Percentiles rank a stretch among this genome's conserved stretches.
Conservation (phyloP, 352 stramenopile genomes). For the Phytophthora pistaciae region DNA sequence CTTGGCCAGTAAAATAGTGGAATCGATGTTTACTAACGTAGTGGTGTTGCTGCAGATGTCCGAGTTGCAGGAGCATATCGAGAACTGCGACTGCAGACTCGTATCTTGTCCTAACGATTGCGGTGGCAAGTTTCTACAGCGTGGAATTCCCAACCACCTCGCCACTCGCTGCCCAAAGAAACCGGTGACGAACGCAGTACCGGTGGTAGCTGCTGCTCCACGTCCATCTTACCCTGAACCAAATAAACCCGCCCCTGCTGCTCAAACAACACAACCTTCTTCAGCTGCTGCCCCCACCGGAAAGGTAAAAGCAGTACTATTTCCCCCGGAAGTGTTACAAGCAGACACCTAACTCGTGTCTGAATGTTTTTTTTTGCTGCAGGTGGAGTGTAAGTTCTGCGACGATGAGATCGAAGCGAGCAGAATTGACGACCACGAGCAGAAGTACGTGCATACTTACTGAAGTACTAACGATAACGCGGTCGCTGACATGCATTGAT, state of each 20-base stretch:
- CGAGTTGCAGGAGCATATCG: slow-evolving; percentile 84
- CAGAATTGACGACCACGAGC: slow-evolving; percentile 73
- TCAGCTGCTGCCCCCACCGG: background rate
- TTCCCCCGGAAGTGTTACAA: background rate
- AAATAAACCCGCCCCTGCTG: slow-evolving; percentile 19
- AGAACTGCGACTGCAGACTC: slow-evolving; percentile 83
- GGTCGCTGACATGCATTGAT: background rate
- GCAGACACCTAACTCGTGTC: background rate
- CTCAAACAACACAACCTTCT: background rate
- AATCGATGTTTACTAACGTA: background rate
- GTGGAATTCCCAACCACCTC: slow-evolving; percentile 80
- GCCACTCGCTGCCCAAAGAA: slow-evolving; percentile 72
- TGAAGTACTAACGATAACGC: background rate
- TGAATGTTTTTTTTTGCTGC: background rate
- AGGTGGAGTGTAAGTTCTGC: slow-evolving; percentile 85
- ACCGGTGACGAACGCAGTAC: background rate
- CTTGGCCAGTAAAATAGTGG: background rate
- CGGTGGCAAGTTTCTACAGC: slow-evolving; percentile 82
- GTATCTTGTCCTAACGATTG: slow-evolving; percentile 82
- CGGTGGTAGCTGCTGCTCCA: slow-evolving; percentile 4
- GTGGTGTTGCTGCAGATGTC: slow-evolving; percentile 46
- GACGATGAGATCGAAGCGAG: slow-evolving; percentile 67
- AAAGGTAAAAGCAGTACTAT: slow-evolving; percentile 20
- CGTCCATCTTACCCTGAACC: slow-evolving; percentile 4
- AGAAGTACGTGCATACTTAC: slow-evolving; percentile 41